Base-by-base conservation (phyloP, 2,329 filamentous ascomycete species). In the Myotisia sp. region DNA sequence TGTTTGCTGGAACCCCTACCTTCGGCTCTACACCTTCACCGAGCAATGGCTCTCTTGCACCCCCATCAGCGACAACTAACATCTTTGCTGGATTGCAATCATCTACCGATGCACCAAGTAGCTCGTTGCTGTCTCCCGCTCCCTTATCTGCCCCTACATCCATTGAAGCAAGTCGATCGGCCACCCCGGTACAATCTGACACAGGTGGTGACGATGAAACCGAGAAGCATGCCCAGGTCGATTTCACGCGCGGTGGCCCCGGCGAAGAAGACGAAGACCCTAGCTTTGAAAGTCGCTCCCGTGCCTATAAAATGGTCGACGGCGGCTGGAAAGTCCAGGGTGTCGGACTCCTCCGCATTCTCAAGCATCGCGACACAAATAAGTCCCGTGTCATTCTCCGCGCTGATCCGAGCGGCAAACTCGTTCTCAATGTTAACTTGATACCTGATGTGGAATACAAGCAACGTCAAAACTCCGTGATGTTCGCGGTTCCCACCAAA, bases 191-290 rank as follows among this genome's bases (percentile, higher is more conserved):
- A n/a, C 44, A 54, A 18, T 33, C 22, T 6, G 32, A 34, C 21
- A 60, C 61, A 3, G 61, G 62, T 31, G 55, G 55, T 14, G 57
- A 52, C 19, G 65, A 71, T 42, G 71, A 73, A 44, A 37, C 47
- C 1, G 71, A 71, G 49, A 67, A 69, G 50, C 68, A 81, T 40
- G 70, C 76, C 52, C 77, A 82, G 54, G 70, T 82, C 43, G 76
- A 78, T 50, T 67, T 87, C 46, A 75, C 75, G 34, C 65, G 70
- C 43, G 70, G 68, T 36, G 71, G 72, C 10, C 70, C 74, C 26
- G 76, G 76, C 16, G 79, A 86, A 52, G 76, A 80, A 51, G 69
- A 82, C 37, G 82, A 90, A 53, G 68, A 73, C 20, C 63, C 76
- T 23, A 53, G 85, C 13, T 70, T 79, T 52, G 77, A 87, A 50